Base-by-base conservation (phyloP, 768 basidiomycete genomes). In the Calvatia gigantea region DNA sequence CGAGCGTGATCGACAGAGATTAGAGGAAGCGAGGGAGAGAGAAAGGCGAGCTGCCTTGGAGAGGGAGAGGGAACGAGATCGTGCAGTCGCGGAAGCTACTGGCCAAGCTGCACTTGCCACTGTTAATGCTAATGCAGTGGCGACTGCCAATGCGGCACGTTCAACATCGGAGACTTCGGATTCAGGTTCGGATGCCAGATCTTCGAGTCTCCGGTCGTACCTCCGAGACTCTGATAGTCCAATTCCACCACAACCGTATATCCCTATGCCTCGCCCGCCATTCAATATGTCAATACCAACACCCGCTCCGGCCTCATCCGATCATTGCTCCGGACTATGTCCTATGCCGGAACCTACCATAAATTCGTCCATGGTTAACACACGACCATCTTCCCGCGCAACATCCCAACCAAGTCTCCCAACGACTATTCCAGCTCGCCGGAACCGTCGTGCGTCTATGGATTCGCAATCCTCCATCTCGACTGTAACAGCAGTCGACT, bases 251-350 rank as follows among this genome's bases (percentile, higher is more conserved):
- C 33, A 35, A 8, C 52, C 54, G 0, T 56, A 49, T 32, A 32
- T 56, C n/a, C 29, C 46, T 6, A 56, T 56, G 54, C 54, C 46
- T 6, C 46, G 46, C 31, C 54, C 54, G 23, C 54, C 54, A 2
- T 7, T 45, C 11, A 21, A 42, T 21, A 43, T 49, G 46, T 47
- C 54, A 14, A 11, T 11, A 14, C 46, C 54, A 8, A 29, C 19
- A 19, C 2, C 17, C 33, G 19, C 48, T n/a, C 19, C 48, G 27
- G 38, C 48, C 48, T 6, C 48, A 19, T 19, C 33, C 38, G 19
- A 37, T 25, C 9, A 33, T 35, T 12, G 33, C 48, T 2, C 33
- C 48, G 2, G n/a, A 23, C 52, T n/a, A 31, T 55, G 33, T n/a
- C 44, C 5, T n/a, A 54, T 54, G 54, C 45, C 45, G 14, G 45